Evolutionary conservation across 164 flowering plant genomes (phyloP), one percentile per base, ranked within the genome.

Genomic region (Annona cherimola): DNA sequence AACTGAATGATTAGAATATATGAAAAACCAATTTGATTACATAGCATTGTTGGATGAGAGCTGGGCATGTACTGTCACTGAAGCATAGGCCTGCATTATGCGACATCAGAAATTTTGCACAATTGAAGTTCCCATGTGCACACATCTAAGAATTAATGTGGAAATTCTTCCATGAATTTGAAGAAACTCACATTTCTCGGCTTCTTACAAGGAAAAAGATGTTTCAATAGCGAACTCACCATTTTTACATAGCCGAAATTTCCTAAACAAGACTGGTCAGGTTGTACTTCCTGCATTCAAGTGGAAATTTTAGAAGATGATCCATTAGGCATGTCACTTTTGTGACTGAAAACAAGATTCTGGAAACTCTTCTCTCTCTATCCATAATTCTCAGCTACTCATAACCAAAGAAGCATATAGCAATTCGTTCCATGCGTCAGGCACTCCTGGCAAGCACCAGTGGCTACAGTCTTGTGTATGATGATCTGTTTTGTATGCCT

Each of bases 391-490:
- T 61, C 9, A 18, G 26, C 43, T 84, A 88, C 70, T 55, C 62
- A 80, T 76, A 63, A 90, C 75, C 16, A 92, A 83, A 59, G 91
- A 85, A 20, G 82, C 94, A 69, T 92, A 92, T 2, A 92, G 84
- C 70, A 92, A 76, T 77, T 90, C 88, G 69, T 92, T 92, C 97
- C 97, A 92, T 45, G 90, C 86, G 72, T 92, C 97, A 0, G 97
- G 97, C 3, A 92, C 90, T 14, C 95, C 95, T 7, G 97, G 97
- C 80, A 92, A 82, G 79, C 97, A 92, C 95, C 97, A 92, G 67
- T 92, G 95, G 73, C 95, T 92, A 81, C 97, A 92, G 76, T 92
- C 97, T 76, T 90, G 92, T 42, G 80, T 73, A 70, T 87, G 87
- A 45, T 80, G 81, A 0, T 19, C 78, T 3, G 88, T 80, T 55